Percentiles rank a stretch among this genome's conserved stretches.
These are phyloP conservation scores for Haplographium delicatum DNA, from an alignment of 495 filamentous ascomycete genomes.

Conservation along the genomic window DNA sequence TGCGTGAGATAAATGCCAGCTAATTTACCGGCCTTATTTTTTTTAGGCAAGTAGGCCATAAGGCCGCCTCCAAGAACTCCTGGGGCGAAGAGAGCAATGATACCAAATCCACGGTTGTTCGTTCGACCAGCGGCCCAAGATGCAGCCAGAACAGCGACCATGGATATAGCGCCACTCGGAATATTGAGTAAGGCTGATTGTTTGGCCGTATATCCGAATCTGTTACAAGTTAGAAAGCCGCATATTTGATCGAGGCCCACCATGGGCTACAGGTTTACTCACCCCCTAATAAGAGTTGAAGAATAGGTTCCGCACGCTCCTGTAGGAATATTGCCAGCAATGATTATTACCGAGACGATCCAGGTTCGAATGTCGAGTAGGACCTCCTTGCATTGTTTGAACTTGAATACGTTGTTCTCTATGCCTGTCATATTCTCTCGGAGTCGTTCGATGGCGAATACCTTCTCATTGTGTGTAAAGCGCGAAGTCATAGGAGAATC, in stretches of 20 bases:
- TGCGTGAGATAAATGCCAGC: constrained; percentile 51
- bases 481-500: constrained; percentile 66
- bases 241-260: constrained; percentile 60
- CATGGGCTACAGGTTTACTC: constrained; percentile 53
- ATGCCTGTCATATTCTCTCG: constrained; percentile 62
- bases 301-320: not conserved
- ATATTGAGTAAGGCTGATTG: constrained; percentile 56
- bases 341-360: constrained; percentile 7
- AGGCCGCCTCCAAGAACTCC: too few relatives aligned
- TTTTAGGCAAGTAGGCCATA: not conserved
- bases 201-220: constrained; percentile 41
- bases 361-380: constrained; percentile 54
- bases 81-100: constrained; percentile 60
- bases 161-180: constrained; percentile 64
- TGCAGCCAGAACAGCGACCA: constrained; percentile 55
- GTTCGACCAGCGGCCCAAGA: constrained; percentile 59
- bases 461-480: constrained; percentile 53
- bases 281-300: constrained; percentile 41
- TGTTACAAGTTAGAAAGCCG: constrained; percentile 55
- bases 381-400: constrained; percentile 57
- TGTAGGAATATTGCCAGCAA: constrained; percentile 37
- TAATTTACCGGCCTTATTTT: constrained; percentile 24
- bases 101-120: constrained; percentile 55
- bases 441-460: constrained; percentile 57
- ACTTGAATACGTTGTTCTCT: constrained; percentile 63